Base-by-base conservation (phyloP, 1,139 yeast genomes). In the Zhuliangozyma blackwelliae region DNA sequence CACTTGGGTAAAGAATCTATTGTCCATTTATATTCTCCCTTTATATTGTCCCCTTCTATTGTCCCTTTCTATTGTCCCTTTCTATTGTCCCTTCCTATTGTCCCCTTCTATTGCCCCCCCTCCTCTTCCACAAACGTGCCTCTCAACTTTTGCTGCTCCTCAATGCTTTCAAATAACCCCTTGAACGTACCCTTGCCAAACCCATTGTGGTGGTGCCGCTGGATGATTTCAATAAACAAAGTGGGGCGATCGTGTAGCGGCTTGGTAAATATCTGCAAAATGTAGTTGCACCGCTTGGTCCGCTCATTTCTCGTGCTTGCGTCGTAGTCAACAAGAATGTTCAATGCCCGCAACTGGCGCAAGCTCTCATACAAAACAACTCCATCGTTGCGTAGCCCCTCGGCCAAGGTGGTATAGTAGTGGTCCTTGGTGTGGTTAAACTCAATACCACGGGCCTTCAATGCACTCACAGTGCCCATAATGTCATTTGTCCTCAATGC, bases 131-230 rank as follows among this genome's bases (percentile, higher is more conserved):
- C 43, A 29, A 75, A 54, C 21, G 79, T 77, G 3, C 82, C 82
- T 36, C 83, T 60, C 33, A 59, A 50, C 45, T 55, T 62, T 50
- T 80, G 86, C 42, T 72, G 86, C 41, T 61, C 64, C 54, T 85
- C 96, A 41, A 87, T 79, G 5, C 86, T 77, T 53, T 85, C 90
- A 52, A 84, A 86, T 35, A 87, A 63, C 0, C 92, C 85, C 54
- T 78, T 82, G 63, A 87, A 87, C 38, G 89, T 87, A 0, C 95
- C 95, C 36, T 87, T 88, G 0, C 95, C 96, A 61, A 87, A 87
- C 1, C 96, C 96, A 43, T 81, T 73, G 54, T 84, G 90, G 50
- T 84, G 83, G 49, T 72, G 70, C 44, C 95, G 72, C 58, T 87
- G 94, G 45, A 87, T 87, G 16, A 86, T 71, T 55, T 87, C 95